Base-by-base conservation (phyloP, 2,329 filamentous ascomycete genomes). In the Plectosphaerella sp. region DNA sequence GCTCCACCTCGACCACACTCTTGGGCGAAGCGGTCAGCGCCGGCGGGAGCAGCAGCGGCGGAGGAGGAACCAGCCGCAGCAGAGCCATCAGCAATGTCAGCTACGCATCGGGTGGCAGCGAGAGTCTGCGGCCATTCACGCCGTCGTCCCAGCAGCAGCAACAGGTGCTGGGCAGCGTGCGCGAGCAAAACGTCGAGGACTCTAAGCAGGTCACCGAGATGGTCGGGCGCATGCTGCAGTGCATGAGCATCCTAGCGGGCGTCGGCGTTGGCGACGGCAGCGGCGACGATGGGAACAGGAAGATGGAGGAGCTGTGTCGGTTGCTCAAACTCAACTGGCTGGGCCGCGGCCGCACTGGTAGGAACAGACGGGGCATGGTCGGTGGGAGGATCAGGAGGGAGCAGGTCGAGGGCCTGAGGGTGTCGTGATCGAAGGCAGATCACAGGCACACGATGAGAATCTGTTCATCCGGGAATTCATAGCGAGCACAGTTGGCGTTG, bases 281-380 rank as follows among this genome's bases (percentile, higher is more conserved):
- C 1, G 82, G 81, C 10, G 90, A 95, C 57, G 84, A 87, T 37
- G 79, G 83, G 2, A 89, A 93, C 64, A 80, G 79, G 52, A 90
- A 87, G 69, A 88, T 97, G 62, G 88, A 93, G 56, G 83, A 92
- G 62, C 74, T 99, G 56, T 91, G 88, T 52, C 87, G 90, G 64
- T 85, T 94, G 61, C 75, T 99, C 55, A 99, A 97, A 72, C 84
- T 97, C 62, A 99, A 99, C 68, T 99, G 94, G 94, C 79, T 99
- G 2, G 93, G 93, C 0, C 78, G 94, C 46, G 93, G 93, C 0
- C 75, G 94, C 36, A 97, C 91, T 4, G 94, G 94, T 0, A 78
- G 94, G 57, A 95, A 97, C 68, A 76, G 94, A 50, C 83, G 91
- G 58, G 94, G 94, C 0, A 93, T 97, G 65, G 92, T 97, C 1